A percentile compares a stretch with the other conserved stretches of the same genome.
These are phyloP conservation scores for Apiospora saccharicola DNA, from an alignment of 2,329 filamentous ascomycete species.

Conservation along the genomic window DNA sequence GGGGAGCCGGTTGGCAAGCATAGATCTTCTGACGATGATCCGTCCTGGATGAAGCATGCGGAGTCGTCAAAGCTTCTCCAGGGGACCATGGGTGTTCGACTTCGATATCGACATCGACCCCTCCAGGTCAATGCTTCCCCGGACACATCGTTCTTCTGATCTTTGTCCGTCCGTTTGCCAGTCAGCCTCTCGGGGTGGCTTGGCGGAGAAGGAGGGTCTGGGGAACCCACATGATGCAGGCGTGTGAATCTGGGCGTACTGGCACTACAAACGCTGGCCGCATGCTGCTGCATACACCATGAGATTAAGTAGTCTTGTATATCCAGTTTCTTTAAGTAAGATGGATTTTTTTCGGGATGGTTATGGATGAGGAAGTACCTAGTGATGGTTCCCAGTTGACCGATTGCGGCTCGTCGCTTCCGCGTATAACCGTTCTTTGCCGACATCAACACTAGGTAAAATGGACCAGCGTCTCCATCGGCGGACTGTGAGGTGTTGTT, in stretches of 20 bases:
- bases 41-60: not conserved
- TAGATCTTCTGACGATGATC: not conserved
- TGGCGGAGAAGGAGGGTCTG: no score
- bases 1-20: not conserved
- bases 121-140: no score
- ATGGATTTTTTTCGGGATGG: not conserved
- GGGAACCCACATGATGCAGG: no score
- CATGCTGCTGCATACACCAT: no score
- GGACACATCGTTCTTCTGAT: no score
- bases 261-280: no score
- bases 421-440: not conserved
- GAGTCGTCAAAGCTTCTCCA: not conserved
- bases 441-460: not conserved
- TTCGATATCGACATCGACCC: not conserved
- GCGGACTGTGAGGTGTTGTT: not conserved
- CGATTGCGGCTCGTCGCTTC: not conserved
- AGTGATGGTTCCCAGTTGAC: not conserved
- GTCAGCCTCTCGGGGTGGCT: no score
- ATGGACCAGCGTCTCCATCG: not conserved
- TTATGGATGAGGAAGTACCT: no score
- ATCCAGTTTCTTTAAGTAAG: no score
- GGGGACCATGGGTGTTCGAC: not conserved
- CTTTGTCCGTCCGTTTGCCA: no score
- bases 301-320: no score
- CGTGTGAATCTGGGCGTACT: no score